Evolutionary conservation across 2,329 filamentous ascomycete species (phyloP).

Genomic region (Claviceps pazoutovae): DNA sequence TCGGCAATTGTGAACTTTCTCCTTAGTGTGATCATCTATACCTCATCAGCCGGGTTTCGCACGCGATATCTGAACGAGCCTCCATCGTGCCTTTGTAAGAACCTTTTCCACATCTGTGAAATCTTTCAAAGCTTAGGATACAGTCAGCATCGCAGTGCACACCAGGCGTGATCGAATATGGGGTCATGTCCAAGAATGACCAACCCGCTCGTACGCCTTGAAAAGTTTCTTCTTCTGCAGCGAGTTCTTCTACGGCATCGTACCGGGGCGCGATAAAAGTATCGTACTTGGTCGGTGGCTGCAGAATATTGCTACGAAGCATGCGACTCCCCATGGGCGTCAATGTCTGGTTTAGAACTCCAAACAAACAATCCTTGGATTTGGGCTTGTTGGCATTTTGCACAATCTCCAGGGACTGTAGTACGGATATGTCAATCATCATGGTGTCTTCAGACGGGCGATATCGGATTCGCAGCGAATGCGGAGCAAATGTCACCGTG

Average conservation of each 20-base stretch:
- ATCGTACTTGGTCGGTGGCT: conserved; percentile 61
- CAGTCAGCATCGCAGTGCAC: background rate
- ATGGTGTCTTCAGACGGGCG: conserved; percentile 82
- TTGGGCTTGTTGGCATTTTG: conserved; percentile 69
- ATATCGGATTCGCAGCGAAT: conserved; percentile 57
- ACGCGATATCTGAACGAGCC: background rate
- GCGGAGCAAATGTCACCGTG: conserved; percentile 36
- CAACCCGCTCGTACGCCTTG: conserved; percentile 55
- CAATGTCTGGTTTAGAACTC: conserved; percentile 67
- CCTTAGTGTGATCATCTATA: conserved; percentile 62
- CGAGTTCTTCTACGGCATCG: conserved; percentile 72
- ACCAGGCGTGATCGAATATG: too few species aligned
- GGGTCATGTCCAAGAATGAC: background rate
- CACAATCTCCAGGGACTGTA: conserved; percentile 75
- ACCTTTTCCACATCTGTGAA: conserved; percentile 71
- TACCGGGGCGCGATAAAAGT: conserved; percentile 58
- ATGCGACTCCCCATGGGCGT: conserved; percentile 84
- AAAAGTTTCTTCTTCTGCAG: conserved; percentile 74
- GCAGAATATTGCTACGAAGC: conserved; percentile 72
- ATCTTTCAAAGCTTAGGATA: conserved; percentile 45
- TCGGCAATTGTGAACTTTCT: conserved; percentile 49
- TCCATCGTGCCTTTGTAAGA: conserved; percentile 48
- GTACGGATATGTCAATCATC: conserved; percentile 87
- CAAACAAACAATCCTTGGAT: conserved; percentile 72
- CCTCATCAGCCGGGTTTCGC: background rate